phyloP scores from a whole-genome alignment of 306 rosid species.

The Prinsepia uniflora region DNA sequence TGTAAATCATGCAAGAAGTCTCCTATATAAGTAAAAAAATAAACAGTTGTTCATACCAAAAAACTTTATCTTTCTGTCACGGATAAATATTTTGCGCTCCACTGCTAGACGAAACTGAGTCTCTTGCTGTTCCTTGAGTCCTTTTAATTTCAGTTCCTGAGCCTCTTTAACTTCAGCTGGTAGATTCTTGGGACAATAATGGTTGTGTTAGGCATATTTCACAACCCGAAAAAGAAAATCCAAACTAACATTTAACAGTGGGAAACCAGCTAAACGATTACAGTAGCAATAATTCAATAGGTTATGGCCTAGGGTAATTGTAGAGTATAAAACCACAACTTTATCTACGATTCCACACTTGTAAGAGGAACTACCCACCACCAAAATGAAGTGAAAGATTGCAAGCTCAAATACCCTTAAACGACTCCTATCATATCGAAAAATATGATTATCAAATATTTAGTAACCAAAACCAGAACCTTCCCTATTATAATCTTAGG shows the following conservation, averaged over 20 bases:
- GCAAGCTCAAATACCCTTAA: no score
- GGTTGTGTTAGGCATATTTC: slow-evolving; percentile 8
- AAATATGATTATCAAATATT: neutral
- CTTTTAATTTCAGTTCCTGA: slow-evolving; percentile 75
- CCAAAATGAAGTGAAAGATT: no score
- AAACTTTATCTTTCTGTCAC: slow-evolving; percentile 84
- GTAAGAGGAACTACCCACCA: no score
- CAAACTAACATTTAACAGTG: no score
- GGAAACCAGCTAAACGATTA: no score
- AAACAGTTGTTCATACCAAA: slow-evolving; percentile 44
- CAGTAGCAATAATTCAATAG: no score
- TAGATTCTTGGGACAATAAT: slow-evolving; percentile 40
- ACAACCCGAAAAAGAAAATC: neutral
- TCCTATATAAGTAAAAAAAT: slow-evolving; percentile 1
- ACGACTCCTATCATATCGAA: no score
- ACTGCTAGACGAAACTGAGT: slow-evolving; percentile 77
- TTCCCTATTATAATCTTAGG: neutral
- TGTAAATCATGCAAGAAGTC: neutral
- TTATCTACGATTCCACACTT: no score
- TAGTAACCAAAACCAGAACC: neutral
- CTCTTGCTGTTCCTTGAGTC: slow-evolving; percentile 86
- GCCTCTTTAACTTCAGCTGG: slow-evolving; percentile 68
- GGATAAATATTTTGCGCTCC: slow-evolving; percentile 76
- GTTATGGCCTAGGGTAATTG: no score
- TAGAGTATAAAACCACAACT: no score